Evolutionary conservation across 495 filamentous ascomycete genomes (phyloP).

Genomic region (Aspergillus taichungensis): DNA sequence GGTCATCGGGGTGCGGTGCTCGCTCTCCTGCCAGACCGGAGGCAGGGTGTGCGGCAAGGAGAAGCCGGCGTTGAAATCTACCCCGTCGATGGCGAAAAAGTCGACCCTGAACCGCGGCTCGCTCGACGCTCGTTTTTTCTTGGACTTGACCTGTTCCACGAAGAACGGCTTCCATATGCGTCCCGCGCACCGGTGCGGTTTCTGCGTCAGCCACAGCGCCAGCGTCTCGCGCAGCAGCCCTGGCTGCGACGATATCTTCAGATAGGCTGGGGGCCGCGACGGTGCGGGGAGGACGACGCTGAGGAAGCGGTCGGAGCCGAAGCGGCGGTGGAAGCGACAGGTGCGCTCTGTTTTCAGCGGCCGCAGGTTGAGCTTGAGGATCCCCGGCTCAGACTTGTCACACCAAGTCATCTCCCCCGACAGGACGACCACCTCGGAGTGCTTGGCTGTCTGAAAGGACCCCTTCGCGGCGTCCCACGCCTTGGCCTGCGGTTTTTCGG

Average conservation of each 20-base stretch:
- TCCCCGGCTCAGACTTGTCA: conserved; percentile 21
- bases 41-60: conserved; percentile 4
- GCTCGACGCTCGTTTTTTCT: conserved; percentile 18
- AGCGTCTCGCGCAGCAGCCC: conserved; percentile 26
- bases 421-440: conserved; percentile 34
- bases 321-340: conserved; percentile 40
- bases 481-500: conserved; percentile 25
- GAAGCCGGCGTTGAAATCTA: conserved; percentile 24
- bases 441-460: conserved; percentile 24
- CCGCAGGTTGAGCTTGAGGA: conserved; percentile 34
- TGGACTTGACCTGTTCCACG: conserved; percentile 32
- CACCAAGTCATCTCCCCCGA: conserved; percentile 36
- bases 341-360: conserved; percentile 35
- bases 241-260: conserved; percentile 15
- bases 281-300: conserved; percentile 33
- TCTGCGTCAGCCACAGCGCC: conserved; percentile 33
- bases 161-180: conserved; percentile 41
- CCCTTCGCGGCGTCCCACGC: conserved; percentile 37
- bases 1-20: conserved; percentile 27
- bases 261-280: conserved; percentile 26
- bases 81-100: conserved; percentile 46
- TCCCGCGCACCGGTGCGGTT: conserved; percentile 33
- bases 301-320: conserved; percentile 41
- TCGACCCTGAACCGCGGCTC: conserved; percentile 35
- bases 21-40: conserved; percentile 16